Percentiles rank a stretch among this genome's conserved stretches.
Evolutionary conservation across 202 grass and related monocot genomes (phyloP).

Genomic region (Musa balbisiana): DNA sequence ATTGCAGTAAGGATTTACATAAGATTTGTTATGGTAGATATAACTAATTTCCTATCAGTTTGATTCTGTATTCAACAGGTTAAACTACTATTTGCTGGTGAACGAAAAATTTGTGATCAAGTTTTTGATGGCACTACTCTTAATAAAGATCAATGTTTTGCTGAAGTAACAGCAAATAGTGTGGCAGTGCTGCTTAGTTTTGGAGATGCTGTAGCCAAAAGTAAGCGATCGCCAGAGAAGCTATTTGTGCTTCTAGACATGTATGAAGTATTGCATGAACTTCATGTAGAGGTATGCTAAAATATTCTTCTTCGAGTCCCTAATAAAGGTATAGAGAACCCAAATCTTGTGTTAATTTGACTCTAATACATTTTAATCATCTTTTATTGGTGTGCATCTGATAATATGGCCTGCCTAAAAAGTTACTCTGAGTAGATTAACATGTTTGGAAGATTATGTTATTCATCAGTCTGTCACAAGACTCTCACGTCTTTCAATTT

Average conservation of each 20-base stretch:
- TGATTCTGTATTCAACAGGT: slow-evolving; percentile 8
- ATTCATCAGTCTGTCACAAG: too few relatives aligned
- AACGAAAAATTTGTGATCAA: slow-evolving; percentile 24
- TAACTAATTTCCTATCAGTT: background rate
- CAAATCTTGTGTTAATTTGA: background rate
- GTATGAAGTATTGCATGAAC: slow-evolving; percentile 21
- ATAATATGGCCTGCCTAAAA: background rate
- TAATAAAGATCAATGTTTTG: slow-evolving; percentile 19
- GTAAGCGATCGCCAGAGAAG: slow-evolving; percentile 22
- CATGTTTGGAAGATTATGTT: too few relatives aligned
- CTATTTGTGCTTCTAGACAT: slow-evolving; percentile 23
- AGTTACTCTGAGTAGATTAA: too few relatives aligned
- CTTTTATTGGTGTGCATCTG: background rate
- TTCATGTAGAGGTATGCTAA: slow-evolving; percentile 9
- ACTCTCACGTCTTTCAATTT: too few relatives aligned
- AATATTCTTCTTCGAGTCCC: background rate
- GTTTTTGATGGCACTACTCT: slow-evolving; percentile 15
- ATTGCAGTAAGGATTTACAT: slow-evolving; percentile 13
- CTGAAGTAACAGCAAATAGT: slow-evolving; percentile 13
- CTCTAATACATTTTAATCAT: background rate
- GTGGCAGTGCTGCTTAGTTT: slow-evolving; percentile 19
- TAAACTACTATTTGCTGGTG: slow-evolving; percentile 24
- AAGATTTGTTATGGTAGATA: background rate
- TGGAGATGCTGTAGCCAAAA: slow-evolving; percentile 20
- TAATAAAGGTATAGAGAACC: too few relatives aligned